Base-by-base conservation (phyloP, 768 basidiomycete species). In the Mycena alexandri region DNA sequence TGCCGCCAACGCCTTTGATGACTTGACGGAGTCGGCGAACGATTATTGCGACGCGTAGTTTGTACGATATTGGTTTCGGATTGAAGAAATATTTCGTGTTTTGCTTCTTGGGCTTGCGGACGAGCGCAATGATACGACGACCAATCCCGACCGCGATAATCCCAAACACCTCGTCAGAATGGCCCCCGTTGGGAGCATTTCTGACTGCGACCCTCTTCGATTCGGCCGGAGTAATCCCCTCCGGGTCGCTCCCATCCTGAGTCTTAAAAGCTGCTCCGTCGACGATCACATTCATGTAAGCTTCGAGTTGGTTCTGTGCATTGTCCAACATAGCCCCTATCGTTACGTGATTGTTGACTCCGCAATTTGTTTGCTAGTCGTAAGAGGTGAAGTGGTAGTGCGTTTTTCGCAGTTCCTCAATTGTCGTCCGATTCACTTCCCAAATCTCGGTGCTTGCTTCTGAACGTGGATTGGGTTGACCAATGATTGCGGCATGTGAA, bases 1-100 rank as follows among this genome's bases (percentile, higher is more conserved):
- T 46, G 70, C 38, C 0, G 66, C 54, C 17, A 68, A 65, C 21
- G 70, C 70, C 47, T 71, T 71, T 22, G 70, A 71, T 41, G 70
- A 71, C 17, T 25, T 71, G 42, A 71, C 70, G 43, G 70, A 68
- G 7, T 29, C 19, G 34, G 43, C 19, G 60, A 71, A 71, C n/a
- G 66, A 38, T 11, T 38, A 38, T 65, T 71, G 53, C 1, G 65
- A 63, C 14, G 22, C 50, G 12, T 5, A 5, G 21, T 29, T 10
- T 51, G 36, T 41, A 61, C 36, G 25, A 42, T 59, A 47, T 38
- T n/a, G 11, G 10, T 11, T 38, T 38, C n/a, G 10, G 9, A 22
- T 22, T 14, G 13, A 22, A 48, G 7, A 21, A n/a, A 25, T 36
- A 50, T 24, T 5, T 24, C 2, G 29, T 50, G 29, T 60, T 60